Conservation (phyloP, 495 filamentous ascomycete genomes). For the Aspergillus cavernicola region DNA sequence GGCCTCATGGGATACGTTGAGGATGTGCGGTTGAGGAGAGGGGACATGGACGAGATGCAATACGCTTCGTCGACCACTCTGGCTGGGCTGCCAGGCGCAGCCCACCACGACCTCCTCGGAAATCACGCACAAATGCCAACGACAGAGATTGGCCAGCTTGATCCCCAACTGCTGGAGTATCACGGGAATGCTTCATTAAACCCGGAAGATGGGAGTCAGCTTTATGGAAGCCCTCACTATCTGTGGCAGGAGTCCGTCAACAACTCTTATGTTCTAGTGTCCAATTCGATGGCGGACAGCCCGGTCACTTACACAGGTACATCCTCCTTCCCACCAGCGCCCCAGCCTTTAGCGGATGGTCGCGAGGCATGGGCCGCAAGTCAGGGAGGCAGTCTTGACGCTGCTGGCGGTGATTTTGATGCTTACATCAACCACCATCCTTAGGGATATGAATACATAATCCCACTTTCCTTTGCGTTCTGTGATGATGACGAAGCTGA, state of each 20-base stretch:
- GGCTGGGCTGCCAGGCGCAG: conserved; percentile 50
- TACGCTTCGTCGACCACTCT: conserved; percentile 35
- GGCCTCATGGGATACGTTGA: conserved; percentile 26
- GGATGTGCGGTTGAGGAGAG: conserved; percentile 30
- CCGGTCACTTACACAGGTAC: conserved; percentile 3
- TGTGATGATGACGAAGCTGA: conserved; percentile 15
- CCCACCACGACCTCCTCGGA: conserved; percentile 52
- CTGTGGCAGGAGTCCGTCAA: conserved; percentile 19
- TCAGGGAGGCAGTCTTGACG: conserved; percentile 15
- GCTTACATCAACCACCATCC: conserved; percentile 19
- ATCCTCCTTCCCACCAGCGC: conserved; percentile 7
- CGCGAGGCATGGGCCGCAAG: conserved; percentile 18
- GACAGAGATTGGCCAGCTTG: conserved; percentile 32
- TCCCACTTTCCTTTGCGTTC: background rate
- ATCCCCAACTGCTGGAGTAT: conserved; percentile 42
- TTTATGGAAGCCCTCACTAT: conserved; percentile 15
- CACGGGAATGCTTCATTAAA: conserved; percentile 17
- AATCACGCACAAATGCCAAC: conserved; percentile 24
- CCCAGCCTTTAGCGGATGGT: conserved; percentile 9
- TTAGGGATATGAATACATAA: conserved; percentile 3
- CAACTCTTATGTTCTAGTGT: conserved; percentile 17
- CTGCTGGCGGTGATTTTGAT: conserved; percentile 19
- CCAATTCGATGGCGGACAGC: conserved; percentile 10
- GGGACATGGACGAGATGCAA: conserved; percentile 28
- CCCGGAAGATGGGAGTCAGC: conserved; percentile 1